Base-by-base conservation (phyloP, 2,329 filamentous ascomycete species). In the Alternaria solani region DNA sequence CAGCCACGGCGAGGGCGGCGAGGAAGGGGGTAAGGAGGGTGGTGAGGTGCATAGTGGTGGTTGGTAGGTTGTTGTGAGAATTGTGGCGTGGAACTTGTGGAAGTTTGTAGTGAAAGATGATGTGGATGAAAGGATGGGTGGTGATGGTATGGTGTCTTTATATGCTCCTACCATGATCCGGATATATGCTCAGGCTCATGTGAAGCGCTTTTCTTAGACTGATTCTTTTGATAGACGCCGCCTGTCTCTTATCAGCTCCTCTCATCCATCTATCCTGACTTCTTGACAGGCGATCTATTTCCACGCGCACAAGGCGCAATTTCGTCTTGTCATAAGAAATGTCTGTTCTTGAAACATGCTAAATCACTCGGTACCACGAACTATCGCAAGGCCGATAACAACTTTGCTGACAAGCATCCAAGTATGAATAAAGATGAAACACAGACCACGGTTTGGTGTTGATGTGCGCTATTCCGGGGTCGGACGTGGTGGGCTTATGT, bases 1-100 rank as follows among this genome's bases (percentile, higher is more conserved):
- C 55, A 7, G 65, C 58, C 11, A 61, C 53, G 1, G 52, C 63
- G 25, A 64, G 36, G 51, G 30, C 57, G 16, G 62, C 51, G 23
- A 66, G 55, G 59, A 69, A 48, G 16, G 66, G 51, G 18, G 62
- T 38, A 54, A 67, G 39, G 49, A 69, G 53, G 49, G 59, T 3
- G 9, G 62, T 60, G 28, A 57, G 9, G 43, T 65, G 58, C 66
- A 68, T 68, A 42, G 30, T 51, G 23, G 0, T 23, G 9, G 47
- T 12, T 7, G 25, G 1, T 23, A 12, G 48, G 28, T 32, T 16
- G 36, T 11, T n/a, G 3, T 18, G 23, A 18, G 20, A 32, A 6
- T 7, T 4, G 32, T 39, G 16, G 23, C 28, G 9, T 38, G 5
- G 20, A 39, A 8, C 16, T 0, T 51, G 48, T 51, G n/a, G 34